Evolutionary conservation across 2,329 filamentous ascomycete species (phyloP).

Genomic region (Epichloe brachyelytri): DNA sequence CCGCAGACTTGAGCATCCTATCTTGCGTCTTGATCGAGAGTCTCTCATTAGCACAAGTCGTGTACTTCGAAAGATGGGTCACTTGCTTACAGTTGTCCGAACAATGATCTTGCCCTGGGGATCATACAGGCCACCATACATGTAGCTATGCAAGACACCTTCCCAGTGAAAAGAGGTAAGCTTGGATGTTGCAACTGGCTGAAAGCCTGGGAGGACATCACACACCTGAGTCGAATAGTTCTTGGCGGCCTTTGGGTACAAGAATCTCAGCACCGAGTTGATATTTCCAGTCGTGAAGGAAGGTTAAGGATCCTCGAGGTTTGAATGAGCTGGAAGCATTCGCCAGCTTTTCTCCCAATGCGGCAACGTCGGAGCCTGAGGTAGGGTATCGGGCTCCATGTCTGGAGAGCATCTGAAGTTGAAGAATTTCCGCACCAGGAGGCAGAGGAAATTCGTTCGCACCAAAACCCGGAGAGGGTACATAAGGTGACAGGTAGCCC

Average conservation of each 20-base stretch:
- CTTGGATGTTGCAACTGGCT: background rate
- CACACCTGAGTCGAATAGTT: constrained; percentile 52
- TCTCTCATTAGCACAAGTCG: constrained; percentile 6
- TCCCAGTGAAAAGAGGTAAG: background rate
- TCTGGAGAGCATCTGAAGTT: constrained; percentile 59
- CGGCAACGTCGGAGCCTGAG: constrained; percentile 38
- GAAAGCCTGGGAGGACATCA: background rate
- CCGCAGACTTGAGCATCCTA: constrained; percentile 63
- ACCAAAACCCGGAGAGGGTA: constrained; percentile 59
- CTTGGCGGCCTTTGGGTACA: constrained; percentile 58
- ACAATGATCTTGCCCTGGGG: constrained; percentile 60
- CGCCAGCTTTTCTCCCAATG: constrained; percentile 43
- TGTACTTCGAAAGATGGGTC: background rate
- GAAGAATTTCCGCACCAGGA: constrained; percentile 51
- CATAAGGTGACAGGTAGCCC: constrained; percentile 55
- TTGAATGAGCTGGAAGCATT: constrained; percentile 39
- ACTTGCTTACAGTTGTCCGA: constrained; percentile 43
- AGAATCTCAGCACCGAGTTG: constrained; percentile 58
- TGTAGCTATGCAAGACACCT: constrained; percentile 59
- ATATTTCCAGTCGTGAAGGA: constrained; percentile 58
- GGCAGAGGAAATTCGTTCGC: constrained; percentile 60
- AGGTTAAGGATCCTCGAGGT: constrained; percentile 46
- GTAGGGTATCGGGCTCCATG: constrained; percentile 67
- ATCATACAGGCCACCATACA: constrained; percentile 59
- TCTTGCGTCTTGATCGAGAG: constrained; percentile 43